Evolutionary conservation across 805 yeast genomes (phyloP), one percentile per base, ranked within the genome.

Genomic region (Isabelozyma gotoi): DNA sequence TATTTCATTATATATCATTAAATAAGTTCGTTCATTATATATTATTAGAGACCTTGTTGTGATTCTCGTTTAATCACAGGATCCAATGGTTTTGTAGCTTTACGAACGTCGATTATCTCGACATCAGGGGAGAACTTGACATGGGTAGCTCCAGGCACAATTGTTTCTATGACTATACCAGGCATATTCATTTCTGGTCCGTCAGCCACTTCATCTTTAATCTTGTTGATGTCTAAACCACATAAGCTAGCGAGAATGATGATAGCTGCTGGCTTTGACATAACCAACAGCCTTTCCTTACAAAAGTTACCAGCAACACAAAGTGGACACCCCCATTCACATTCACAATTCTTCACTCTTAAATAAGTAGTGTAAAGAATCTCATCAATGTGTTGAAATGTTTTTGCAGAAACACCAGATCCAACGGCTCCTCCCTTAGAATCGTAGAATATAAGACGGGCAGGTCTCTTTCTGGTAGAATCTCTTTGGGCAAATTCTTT

Each of bases 281-380:
- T 67, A 5, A 94, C 98, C 42, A 85, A 67, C 56, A 85, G 82
- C 51, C 78, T 77, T 62, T 94, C 99, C 43, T 82, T 80, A 65
- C 99, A 94, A 41, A 78, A 80, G 0, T 87, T 68, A 1, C 88
- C 85, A 2, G 94, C 87, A n/a, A 90, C 85, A 68, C 99, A 94
- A 37, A 81, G 78, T 0, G 95, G 95, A 56, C 92, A 85, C 0
- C 92, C 92, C 76, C 84, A 80, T 5, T 82, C 82, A 62, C 88
- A 82, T 1, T 73, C 73, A 60, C 99, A 94, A 12, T 70, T 74
- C 20, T 73, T 70, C 0, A 91, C 69, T 33, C 85, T 71, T 2
- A 71, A 68, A 40, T 81, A 65, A 0, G 96, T 84, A 7, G 80
- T 76, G 37, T 68, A 63, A 19, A 92, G 55, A 3, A 94, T 75